These are phyloP conservation scores for Carex kokanica DNA, from an alignment of 176 grass and related monocot species.

Conservation along the genomic window DNA sequence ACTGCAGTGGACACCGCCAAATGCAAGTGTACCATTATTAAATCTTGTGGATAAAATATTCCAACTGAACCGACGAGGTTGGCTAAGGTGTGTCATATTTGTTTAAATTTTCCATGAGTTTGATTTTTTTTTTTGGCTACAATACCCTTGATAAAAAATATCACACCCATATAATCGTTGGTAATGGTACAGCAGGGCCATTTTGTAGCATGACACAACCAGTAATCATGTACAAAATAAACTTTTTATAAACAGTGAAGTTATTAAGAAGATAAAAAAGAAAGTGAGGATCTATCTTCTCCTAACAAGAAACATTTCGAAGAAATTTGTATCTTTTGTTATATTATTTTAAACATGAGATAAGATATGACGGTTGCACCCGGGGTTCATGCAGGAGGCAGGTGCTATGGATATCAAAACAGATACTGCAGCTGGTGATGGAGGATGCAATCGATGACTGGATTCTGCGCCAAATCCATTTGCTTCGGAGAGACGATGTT, in stretches of 20 bases:
- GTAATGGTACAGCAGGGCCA: not conserved
- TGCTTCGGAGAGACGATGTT: slow-evolving; percentile 67
- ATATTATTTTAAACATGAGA: not conserved
- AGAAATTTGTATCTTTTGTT: not conserved
- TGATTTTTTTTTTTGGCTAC: not conserved
- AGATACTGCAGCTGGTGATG: slow-evolving; percentile 93
- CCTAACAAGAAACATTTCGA: not conserved
- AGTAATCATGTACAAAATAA: not conserved
- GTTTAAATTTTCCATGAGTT: slow-evolving; percentile 17
- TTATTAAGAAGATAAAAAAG: not conserved
- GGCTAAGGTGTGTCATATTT: slow-evolving; percentile 63
- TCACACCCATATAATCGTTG: not conserved
- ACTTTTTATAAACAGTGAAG: not conserved
- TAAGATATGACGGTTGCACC: not conserved
- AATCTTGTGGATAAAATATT: slow-evolving; percentile 96
- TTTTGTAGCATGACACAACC: not conserved
- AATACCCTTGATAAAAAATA: not conserved
- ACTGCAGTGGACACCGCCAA: slow-evolving; percentile 89
- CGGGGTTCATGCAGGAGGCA: slow-evolving; percentile 56
- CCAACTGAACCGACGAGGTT: slow-evolving; percentile 84
- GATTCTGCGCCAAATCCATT: slow-evolving; percentile 93
- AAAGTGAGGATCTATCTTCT: not conserved
- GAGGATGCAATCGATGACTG: slow-evolving; percentile 99
- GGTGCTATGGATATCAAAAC: slow-evolving; percentile 97
- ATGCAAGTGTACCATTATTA: slow-evolving; percentile 81